Evolutionary conservation across 2,329 filamentous ascomycete genomes (phyloP).

Genomic region (Thelonectria olida): DNA sequence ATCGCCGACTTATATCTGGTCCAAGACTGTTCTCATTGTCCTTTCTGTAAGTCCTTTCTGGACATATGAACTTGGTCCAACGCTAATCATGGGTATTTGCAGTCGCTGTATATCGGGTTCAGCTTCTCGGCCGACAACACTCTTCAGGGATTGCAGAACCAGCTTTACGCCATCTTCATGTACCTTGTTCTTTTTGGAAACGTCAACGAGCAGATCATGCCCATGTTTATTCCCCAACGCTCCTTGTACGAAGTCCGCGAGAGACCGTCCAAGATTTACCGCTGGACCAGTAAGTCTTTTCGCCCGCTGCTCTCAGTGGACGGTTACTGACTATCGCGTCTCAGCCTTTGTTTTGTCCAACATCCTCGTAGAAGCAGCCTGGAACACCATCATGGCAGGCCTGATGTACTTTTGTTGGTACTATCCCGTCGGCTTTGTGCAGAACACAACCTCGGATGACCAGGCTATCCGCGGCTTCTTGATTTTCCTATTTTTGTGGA

Average conservation of each 20-base stretch:
- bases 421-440: constrained; percentile 40
- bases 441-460: constrained; percentile 35
- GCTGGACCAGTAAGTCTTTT: constrained; percentile 36
- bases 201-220: constrained; percentile 72
- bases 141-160: constrained; percentile 72
- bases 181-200: constrained; percentile 71
- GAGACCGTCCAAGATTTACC: constrained; percentile 71
- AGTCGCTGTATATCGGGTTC: constrained; percentile 71
- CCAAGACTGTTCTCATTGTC: constrained; percentile 50
- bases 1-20: constrained; percentile 69
- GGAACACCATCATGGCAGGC: constrained; percentile 36
- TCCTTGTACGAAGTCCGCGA: constrained; percentile 75
- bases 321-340: background rate
- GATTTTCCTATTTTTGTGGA: constrained; percentile 36
- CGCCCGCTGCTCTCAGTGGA: fast-evolving
- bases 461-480: constrained; percentile 35
- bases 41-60: constrained; percentile 26
- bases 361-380: constrained; percentile 34
- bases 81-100: background rate
- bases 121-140: constrained; percentile 65
- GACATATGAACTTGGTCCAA: fast-evolving
- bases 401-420: constrained; percentile 42
- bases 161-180: constrained; percentile 76
- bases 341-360: constrained; percentile 37
- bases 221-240: constrained; percentile 73